Base-by-base conservation (phyloP, 108 stramenopile species). In the Stephanodiscus minutulus region DNA sequence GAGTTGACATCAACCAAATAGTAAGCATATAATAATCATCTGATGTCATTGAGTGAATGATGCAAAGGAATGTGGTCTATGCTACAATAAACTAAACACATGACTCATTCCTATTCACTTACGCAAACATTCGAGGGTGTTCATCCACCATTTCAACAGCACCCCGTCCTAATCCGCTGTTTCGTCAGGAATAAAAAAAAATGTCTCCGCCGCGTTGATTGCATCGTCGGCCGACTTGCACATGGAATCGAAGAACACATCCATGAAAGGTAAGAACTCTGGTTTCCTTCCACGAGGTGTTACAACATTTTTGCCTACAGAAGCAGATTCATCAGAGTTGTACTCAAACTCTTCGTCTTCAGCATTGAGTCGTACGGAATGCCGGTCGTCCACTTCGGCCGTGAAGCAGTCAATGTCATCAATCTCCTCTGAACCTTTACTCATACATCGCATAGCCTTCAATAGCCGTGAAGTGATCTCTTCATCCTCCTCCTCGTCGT, bases 201-300 rank as follows among this genome's bases (percentile, higher is more conserved):
- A 56, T 33, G 13, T 56, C 55, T 56, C 55, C 9, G 13, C 29
- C 27, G 29, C 27, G 25, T 56, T n/a, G 11, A 56, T 27, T 12
- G 29, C 17, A 28, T 31, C 29, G 55, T 56, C 55, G 2, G 29
- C 31, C 27, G 29, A 29, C 13, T 29, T 13, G 27, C 55, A 27
- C 27, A 31, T 29, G 29, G 28, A 12, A 56, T 56, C 55, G 55
- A 56, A 44, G 12, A 44, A 44, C 43, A 44, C 43, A 44, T 44
- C 43, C 11, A 44, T 12, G 43, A 12, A 44, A 12, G 43, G 43
- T 15, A 44, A 44, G 43, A 13, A 44, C 43, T 44, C 43, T 0
- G 43, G 43, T 44, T 44, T 17, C 43, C 43, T 44, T 2, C 13
- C 15, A 13, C 11, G 3, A 17, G 3, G 39, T 39, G 43, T 44